Conservation (phyloP, 371 early-diverging fungal species). For the Mucor irregularis region DNA sequence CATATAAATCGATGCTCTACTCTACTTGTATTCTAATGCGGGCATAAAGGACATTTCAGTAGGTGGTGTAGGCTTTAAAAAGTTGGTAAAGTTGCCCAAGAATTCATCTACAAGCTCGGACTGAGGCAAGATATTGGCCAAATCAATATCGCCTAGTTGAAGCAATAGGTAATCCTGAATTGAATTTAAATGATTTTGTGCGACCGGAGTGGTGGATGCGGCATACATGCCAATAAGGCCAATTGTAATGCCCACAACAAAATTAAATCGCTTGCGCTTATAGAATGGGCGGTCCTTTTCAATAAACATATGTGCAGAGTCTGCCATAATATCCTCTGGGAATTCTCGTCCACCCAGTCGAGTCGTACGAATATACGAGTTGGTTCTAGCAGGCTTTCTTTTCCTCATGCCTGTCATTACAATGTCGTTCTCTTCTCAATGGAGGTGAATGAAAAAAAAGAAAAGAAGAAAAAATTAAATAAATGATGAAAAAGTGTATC, state of each 20-base stretch:
- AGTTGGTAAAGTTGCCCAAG: slow-evolving; percentile 60
- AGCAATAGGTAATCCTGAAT: slow-evolving; percentile 38
- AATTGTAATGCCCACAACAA: slow-evolving; percentile 34
- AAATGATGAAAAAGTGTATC: neutral
- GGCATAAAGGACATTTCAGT: slow-evolving; percentile 53
- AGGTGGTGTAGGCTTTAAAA: slow-evolving; percentile 49
- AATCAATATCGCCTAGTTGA: slow-evolving; percentile 62
- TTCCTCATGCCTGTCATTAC: neutral
- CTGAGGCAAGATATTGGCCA: slow-evolving; percentile 62
- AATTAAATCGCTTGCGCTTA: slow-evolving; percentile 41
- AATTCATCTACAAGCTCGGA: slow-evolving; percentile 72
- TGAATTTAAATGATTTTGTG: slow-evolving; percentile 36
- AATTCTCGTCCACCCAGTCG: slow-evolving; percentile 6
- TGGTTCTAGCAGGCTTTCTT: neutral
- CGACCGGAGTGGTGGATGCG: slow-evolving; percentile 38
- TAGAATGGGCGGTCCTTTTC: slow-evolving; percentile 21
- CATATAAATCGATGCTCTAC: no score
- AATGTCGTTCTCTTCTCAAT: neutral
- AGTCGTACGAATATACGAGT: neutral
- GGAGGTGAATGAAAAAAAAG: neutral
- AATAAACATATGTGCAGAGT: slow-evolving; percentile 6
- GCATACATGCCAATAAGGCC: slow-evolving; percentile 32
- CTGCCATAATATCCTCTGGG: slow-evolving; percentile 29
- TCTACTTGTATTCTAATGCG: slow-evolving; percentile 42
- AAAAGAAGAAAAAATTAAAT: neutral